Evolutionary conservation across 768 basidiomycete genomes (phyloP), one percentile per base, ranked within the genome.

Genomic region (Trametes villosa): DNA sequence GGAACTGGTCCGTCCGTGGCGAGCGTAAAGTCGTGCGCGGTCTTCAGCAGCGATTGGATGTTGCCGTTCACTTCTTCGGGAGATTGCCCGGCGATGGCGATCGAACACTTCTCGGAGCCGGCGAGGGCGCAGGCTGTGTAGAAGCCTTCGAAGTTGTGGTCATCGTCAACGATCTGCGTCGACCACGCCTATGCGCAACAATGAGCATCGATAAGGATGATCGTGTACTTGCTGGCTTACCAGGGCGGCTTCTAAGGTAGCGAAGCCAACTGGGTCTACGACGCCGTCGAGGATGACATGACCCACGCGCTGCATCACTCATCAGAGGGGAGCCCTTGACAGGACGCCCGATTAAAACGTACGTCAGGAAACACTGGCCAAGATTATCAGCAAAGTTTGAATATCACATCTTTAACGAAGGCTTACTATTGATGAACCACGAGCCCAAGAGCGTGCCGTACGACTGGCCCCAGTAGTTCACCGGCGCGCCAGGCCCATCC

Each of bases 351-450:
- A 26, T 45, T 22, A 26, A 5, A 17, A 1, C 41, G n/a, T 24
- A 56, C 60, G 42, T 62, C 60, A 3, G 60, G 60, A 15, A 62
- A 62, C 60, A 62, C 60, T 62, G 55, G 4, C 9, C 20, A 5
- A n/a, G 22, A 5, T 1, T 6, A 13, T 59, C 41, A 45, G 45
- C 12, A 38, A n/a, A 3, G 29, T 18, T 22, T 18, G 18, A 3
- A 1, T 26, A 29, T 18, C 20, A 29, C 7, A 15, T 18, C 1
- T 15, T 2, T 17, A 17, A 40, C 3, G 9, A 2, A n/a, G 7
- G 46, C 62, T 54, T 20, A 64, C 62, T 64, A 22, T 64, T 64
- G 5, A 59, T 41, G 40, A 64, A 53, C 53, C 54, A 59, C 1
- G 49, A 29, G 6, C 57, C 62, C 7, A 64, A 18, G 5, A 59